These are phyloP conservation scores for Tolypocladium nubicola DNA, from an alignment of 2,329 filamentous ascomycete genomes.

Conservation along the genomic window DNA sequence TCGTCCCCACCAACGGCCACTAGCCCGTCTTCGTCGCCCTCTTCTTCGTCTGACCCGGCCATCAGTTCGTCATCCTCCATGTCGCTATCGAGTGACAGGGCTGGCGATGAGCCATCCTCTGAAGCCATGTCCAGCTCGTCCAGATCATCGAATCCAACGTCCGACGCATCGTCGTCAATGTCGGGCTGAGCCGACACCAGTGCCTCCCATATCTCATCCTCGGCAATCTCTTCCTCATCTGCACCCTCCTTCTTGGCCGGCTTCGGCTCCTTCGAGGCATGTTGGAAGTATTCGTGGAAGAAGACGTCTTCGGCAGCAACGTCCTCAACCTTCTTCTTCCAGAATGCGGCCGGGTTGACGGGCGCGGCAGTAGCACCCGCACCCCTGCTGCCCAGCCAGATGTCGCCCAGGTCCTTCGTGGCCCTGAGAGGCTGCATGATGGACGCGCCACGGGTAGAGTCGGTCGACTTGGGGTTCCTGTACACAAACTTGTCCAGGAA, in stretches of 20 bases:
- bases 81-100: slow-evolving; percentile 29
- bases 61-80: slow-evolving; percentile 35
- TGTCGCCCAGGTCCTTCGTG: slow-evolving; percentile 41
- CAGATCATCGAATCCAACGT: slow-evolving; percentile 36
- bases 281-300: slow-evolving; percentile 94
- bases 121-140: slow-evolving; percentile 40
- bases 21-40: slow-evolving; percentile 30
- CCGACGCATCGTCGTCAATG: slow-evolving; percentile 36
- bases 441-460: slow-evolving; percentile 62
- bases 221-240: slow-evolving; percentile 41
- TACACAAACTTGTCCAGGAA: slow-evolving; percentile 99
- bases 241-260: slow-evolving; percentile 44
- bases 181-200: slow-evolving; percentile 74
- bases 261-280: slow-evolving; percentile 50
- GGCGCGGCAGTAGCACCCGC: slow-evolving; percentile 23
- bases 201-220: slow-evolving; percentile 87
- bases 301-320: slow-evolving; percentile 89
- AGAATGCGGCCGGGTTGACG: slow-evolving; percentile 84
- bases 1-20: slow-evolving; percentile 24
- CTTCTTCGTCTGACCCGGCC: slow-evolving; percentile 30
- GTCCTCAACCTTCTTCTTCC: slow-evolving; percentile 80
- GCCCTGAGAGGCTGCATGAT: slow-evolving; percentile 87
- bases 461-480: slow-evolving; percentile 71
- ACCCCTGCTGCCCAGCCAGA: slow-evolving; percentile 42
- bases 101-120: slow-evolving; percentile 30